Evolutionary conservation across 768 basidiomycete species (phyloP).

Genomic region (Leccinum broughii): DNA sequence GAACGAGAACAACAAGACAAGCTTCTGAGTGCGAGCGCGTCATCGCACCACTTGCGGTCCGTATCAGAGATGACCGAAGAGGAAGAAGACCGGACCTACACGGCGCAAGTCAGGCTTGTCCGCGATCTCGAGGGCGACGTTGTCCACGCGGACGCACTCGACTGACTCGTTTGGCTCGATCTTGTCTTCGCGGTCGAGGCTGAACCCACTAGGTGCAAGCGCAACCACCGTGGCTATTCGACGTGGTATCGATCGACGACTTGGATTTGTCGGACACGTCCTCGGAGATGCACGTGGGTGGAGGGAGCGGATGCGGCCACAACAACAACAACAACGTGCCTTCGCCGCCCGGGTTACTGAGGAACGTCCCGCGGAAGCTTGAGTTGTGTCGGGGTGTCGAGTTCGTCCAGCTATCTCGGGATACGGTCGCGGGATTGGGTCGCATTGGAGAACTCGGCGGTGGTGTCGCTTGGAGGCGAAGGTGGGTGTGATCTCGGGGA

Average conservation of each 20-base stretch:
- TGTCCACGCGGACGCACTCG: constrained; percentile 26
- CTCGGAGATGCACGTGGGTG: constrained; percentile 47
- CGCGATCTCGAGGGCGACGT: no score
- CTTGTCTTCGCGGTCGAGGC: constrained; percentile 26
- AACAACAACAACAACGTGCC: constrained; percentile 28
- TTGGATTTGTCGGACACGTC: constrained; percentile 76
- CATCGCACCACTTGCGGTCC: no score
- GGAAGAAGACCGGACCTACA: no score
- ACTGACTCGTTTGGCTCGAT: constrained; percentile 27
- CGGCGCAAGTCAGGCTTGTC: no score
- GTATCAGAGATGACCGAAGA: no score
- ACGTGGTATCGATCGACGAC: constrained; percentile 78
- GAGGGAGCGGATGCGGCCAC: neutral
- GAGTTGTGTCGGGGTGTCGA: constrained; percentile 81
- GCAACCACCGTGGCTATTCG: constrained; percentile 56
- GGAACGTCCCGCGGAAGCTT: constrained; percentile 55
- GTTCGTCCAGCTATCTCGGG: constrained; percentile 69
- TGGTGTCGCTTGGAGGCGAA: constrained; percentile 39
- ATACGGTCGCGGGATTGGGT: constrained; percentile 62
- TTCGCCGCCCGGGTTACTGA: constrained; percentile 52
- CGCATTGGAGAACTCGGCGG: constrained; percentile 42
- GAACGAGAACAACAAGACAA: no score
- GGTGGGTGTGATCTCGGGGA: constrained; percentile 15
- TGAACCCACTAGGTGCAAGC: constrained; percentile 34
- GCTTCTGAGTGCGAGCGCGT: no score